Evolutionary conservation across 2,329 filamentous ascomycete genomes (phyloP).

Genomic region (Aotearoamyces nothofagi): DNA sequence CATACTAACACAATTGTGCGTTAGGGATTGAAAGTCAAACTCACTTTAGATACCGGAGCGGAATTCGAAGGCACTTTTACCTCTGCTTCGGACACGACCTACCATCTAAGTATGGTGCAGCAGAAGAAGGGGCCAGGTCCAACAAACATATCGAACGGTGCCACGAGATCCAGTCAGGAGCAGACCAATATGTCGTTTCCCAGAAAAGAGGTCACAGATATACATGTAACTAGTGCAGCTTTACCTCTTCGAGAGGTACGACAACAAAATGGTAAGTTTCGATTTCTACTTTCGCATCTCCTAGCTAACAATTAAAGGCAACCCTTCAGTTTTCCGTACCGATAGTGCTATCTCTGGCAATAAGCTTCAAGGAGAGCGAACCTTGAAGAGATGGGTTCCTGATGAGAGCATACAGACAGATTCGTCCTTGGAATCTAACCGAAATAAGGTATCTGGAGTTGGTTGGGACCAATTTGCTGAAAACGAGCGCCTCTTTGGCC

Average conservation of each 20-base stretch:
- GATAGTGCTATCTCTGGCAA: slow-evolving; percentile 76
- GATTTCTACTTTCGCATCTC: neutral
- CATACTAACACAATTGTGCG: neutral
- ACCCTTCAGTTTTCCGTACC: slow-evolving; percentile 60
- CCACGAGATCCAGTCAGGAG: slow-evolving; percentile 28
- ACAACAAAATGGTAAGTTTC: slow-evolving; percentile 37
- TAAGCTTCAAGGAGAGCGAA: slow-evolving; percentile 53
- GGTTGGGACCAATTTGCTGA: slow-evolving; percentile 89
- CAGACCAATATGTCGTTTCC: slow-evolving; percentile 41
- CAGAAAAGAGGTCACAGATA: slow-evolving; percentile 40
- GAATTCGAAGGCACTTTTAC: slow-evolving; percentile 46
- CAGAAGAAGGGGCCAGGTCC: slow-evolving; percentile 21
- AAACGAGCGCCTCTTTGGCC: slow-evolving; percentile 76
- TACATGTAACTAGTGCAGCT: slow-evolving; percentile 29
- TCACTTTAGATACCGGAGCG: slow-evolving; percentile 45
- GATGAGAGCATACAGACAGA: slow-evolving; percentile 47
- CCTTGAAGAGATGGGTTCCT: slow-evolving; percentile 70
- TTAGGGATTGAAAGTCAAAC: slow-evolving; percentile 26
- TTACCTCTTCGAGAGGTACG: slow-evolving; percentile 33
- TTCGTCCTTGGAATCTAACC: slow-evolving; percentile 47
- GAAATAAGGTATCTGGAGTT: slow-evolving; percentile 12
- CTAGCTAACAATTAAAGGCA: slow-evolving; percentile 33
- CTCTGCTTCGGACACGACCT: slow-evolving; percentile 33
- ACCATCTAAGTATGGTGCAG: slow-evolving; percentile 52
- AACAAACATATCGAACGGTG: slow-evolving; percentile 27